Evolutionary conservation across 352 stramenopile species (phyloP), one percentile per base, ranked within the genome.

Genomic region (Pythium diclinum): DNA sequence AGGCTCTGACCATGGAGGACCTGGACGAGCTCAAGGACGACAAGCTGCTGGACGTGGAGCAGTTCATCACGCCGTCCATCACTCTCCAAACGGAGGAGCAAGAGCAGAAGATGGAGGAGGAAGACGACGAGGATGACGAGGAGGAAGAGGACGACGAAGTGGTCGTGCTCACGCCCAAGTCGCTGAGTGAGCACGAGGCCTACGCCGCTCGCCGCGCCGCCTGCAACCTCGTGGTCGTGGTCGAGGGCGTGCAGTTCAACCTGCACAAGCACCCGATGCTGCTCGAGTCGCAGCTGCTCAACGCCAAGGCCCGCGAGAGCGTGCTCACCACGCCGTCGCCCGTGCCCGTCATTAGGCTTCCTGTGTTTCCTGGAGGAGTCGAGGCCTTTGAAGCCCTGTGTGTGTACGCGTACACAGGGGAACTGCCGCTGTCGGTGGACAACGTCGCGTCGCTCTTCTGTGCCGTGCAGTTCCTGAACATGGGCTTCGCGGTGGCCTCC

Each of bases 261-360:
- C 56, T 89, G 60, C 83, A 91, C 71, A 88, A 87, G 48, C 72
- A 81, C 53, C 80, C 81, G 25, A 79, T 89, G 76, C 69, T 91
- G 21, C 49, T 89, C 5, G 77, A 87, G 60, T 81, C 73, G 52
- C 60, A 51, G 36, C 69, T 74, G 32, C 68, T 91, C 58, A 72
- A 79, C 60, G 61, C 67, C 17, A 79, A 78, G 67, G 67, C 74
- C 42, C 66, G 71, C 9, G 67, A 77, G 33, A 57, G 49, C n/a
- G 14, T 75, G 34, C 55, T 76, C 14, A 61, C 59, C 8, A 56
- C 60, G 3, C 52, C 53, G 5, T 56, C 51, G 47, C 30, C 17
- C 47, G 63, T 85, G 23, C 73, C 79, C 0, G 72, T 89, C 46
- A 40, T 91, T 19, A 61, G 77, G 56, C 65, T 89, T 30, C 47